phyloP scores from a whole-genome alignment of 2,329 filamentous ascomycete genomes.

The Cytospora leucostoma region DNA sequence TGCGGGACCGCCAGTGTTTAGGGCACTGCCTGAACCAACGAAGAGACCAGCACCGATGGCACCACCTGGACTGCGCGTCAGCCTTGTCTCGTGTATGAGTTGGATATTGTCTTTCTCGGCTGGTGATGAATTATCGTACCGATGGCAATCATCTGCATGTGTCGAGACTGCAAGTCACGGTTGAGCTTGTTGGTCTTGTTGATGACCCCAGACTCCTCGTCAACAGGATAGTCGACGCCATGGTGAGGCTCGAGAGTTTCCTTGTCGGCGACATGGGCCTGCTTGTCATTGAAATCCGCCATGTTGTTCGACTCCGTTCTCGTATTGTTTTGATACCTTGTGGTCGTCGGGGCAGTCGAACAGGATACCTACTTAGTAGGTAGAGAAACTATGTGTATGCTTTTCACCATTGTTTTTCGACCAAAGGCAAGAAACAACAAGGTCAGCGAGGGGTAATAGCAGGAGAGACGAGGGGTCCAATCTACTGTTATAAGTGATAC shows the following conservation, averaged over 20 bases:
- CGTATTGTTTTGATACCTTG: constrained; percentile 5
- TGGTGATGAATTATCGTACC: constrained; percentile 34
- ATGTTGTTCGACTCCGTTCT: constrained; percentile 27
- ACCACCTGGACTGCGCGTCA: constrained; percentile 37
- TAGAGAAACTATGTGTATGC: too few species aligned
- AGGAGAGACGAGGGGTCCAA: not conserved
- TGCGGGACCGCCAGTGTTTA: constrained; percentile 62
- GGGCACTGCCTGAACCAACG: constrained; percentile 64
- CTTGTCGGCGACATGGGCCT: constrained; percentile 28
- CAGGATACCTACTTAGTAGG: too few species aligned
- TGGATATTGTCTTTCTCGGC: not conserved
- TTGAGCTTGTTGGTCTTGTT: constrained; percentile 38
- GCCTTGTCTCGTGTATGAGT: not conserved
- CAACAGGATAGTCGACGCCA: constrained; percentile 31
- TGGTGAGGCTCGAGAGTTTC: constrained; percentile 26
- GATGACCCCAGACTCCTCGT: constrained; percentile 42
- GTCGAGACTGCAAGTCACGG: constrained; percentile 41
- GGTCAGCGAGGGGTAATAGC: not conserved
- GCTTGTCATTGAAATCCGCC: constrained; percentile 33
- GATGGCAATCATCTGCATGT: constrained; percentile 52
- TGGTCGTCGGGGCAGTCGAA: not conserved
- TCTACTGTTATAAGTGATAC: not conserved
- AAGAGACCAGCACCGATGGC: constrained; percentile 63
- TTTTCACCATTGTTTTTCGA: not conserved
- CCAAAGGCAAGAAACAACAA: not conserved